Conservation (phyloP, 1,284 basidiomycete genomes). For the Omphalotus olearius region DNA sequence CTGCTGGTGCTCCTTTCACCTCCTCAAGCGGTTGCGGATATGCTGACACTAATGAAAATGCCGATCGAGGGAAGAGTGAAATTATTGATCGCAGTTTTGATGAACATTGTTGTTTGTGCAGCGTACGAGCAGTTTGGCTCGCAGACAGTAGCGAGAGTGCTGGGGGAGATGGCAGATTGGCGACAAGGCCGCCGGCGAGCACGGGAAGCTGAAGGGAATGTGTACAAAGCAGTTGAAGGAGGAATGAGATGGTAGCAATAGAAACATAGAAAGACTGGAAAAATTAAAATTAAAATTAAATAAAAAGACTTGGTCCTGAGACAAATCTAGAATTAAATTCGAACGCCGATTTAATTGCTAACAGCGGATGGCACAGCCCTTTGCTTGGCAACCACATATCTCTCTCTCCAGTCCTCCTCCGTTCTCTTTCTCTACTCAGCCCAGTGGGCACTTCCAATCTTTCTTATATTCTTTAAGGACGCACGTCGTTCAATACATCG, state of each 20-base stretch:
- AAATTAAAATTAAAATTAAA: too few relatives aligned
- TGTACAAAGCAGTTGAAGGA: constrained; percentile 71
- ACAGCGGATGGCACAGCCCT: not conserved
- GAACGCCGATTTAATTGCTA: constrained; percentile 1
- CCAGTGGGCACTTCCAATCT: constrained; percentile 55
- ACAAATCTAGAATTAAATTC: not conserved
- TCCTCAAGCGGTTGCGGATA: constrained; percentile 51
- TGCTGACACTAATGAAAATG: constrained; percentile 80
- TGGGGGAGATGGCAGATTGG: constrained; percentile 46
- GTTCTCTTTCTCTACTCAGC: constrained; percentile 30
- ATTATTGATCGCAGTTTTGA: constrained; percentile 65
- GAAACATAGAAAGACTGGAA: too few relatives aligned
- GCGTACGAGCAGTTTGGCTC: constrained; percentile 81
- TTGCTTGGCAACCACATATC: constrained; percentile 6
- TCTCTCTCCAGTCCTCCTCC: constrained; percentile 14
- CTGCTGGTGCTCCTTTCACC: constrained; percentile 73
- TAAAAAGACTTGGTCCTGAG: not conserved
- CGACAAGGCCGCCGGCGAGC: constrained; percentile 43
- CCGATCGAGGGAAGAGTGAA: constrained; percentile 68
- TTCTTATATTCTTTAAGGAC: constrained; percentile 33
- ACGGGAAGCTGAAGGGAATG: constrained; percentile 48
- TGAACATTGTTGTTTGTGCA: constrained; percentile 76
- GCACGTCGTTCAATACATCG: constrained; percentile 32
- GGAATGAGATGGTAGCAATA: constrained; percentile 42
- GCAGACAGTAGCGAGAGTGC: constrained; percentile 50